Conservation (phyloP, 345 rosid species). For the Erodium maritimum region DNA sequence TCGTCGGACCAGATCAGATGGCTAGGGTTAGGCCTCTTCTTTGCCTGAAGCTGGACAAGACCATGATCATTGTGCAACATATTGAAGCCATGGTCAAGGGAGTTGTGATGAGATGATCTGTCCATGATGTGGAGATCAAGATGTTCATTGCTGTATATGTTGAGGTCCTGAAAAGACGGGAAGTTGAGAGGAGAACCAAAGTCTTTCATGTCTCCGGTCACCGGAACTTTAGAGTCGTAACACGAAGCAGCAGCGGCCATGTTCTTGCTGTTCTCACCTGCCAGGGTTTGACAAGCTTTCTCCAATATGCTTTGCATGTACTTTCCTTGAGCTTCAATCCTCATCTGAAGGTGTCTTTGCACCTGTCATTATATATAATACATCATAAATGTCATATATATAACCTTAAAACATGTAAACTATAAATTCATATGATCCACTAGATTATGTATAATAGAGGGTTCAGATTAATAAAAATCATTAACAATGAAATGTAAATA, state of each 20-base stretch:
- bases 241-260: conserved; percentile 24
- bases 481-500: too few relatives aligned
- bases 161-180: conserved; percentile 87
- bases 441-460: too few relatives aligned
- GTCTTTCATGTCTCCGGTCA: conserved; percentile 21
- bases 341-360: conserved; percentile 85
- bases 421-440: too few relatives aligned
- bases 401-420: too few relatives aligned
- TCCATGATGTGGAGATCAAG: conserved; percentile 54
- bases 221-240: conserved; percentile 17
- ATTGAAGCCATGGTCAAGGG: conserved; percentile 1
- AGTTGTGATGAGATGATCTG: conserved; percentile 29
- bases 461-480: too few relatives aligned
- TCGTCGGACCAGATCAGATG: conserved; percentile 80
- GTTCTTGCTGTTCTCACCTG: conserved; percentile 44
- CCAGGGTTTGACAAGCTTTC: conserved; percentile 91
- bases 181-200: conserved; percentile 46
- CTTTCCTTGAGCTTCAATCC: conserved; percentile 99
- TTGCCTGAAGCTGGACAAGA: conserved; percentile 30
- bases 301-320: conserved; percentile 94
- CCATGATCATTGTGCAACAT: conserved; percentile 24
- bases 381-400: too few relatives aligned
- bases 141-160: conserved; percentile 52
- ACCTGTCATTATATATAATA: conserved; percentile 31
- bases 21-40: conserved; percentile 54